Evolutionary conservation across 2,329 filamentous ascomycete genomes (phyloP).

Genomic region (Arthrobotrys sinensis): DNA sequence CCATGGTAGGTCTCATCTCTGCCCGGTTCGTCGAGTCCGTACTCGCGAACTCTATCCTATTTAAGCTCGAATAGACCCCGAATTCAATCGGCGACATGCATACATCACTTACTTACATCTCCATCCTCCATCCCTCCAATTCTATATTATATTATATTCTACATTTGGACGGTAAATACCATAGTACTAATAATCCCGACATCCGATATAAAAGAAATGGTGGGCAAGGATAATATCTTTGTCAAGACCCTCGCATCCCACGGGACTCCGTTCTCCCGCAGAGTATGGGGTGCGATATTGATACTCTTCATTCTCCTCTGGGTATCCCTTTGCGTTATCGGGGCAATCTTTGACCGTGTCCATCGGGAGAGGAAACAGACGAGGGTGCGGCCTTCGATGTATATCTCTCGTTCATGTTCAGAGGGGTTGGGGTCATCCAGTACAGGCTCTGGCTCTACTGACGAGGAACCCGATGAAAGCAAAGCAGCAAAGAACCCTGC

Average conservation of each 20-base stretch:
- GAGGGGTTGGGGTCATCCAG: neutral
- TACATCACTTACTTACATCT: neutral
- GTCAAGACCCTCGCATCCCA: neutral
- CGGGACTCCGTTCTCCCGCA: neutral
- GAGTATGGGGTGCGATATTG: slow-evolving; percentile 4
- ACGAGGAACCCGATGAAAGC: neutral
- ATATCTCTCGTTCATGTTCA: neutral
- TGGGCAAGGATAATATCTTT: neutral
- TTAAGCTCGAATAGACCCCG: slow-evolving; percentile 2
- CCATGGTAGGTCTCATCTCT: slow-evolving; percentile 7
- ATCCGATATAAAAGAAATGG: neutral
- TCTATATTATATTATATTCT: too few species aligned
- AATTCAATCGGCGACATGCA: slow-evolving; percentile 19
- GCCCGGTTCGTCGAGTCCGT: slow-evolving; percentile 16
- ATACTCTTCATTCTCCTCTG: slow-evolving; percentile 6
- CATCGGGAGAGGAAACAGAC: neutral
- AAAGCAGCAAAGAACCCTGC: neutral
- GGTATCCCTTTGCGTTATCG: slow-evolving; percentile 12
- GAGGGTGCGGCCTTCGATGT: neutral
- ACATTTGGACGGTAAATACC: too few species aligned
- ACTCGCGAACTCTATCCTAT: slow-evolving; percentile 47
- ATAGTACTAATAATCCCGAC: neutral
- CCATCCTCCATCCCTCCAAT: neutral
- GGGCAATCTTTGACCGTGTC: slow-evolving; percentile 1
- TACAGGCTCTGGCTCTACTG: neutral